Evolutionary conservation across 73 alveolate genomes (phyloP).

Genomic region (Urostyla sp.): DNA sequence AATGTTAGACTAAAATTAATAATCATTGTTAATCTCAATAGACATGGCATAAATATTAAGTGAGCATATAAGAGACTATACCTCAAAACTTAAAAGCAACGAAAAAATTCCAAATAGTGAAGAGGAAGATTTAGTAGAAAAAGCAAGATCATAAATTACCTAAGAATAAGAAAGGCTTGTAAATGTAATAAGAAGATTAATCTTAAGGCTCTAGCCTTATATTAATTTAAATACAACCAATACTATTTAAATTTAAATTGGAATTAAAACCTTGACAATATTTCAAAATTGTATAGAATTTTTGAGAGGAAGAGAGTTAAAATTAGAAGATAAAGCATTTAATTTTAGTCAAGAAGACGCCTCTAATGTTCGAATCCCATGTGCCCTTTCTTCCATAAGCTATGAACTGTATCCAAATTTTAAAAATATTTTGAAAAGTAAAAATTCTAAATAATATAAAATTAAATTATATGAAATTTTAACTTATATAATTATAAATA

Average conservation of each 20-base stretch:
- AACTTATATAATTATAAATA: not conserved
- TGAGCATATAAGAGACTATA: slow-evolving; percentile 16
- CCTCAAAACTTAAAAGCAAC: not conserved
- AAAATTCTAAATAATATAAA: not conserved
- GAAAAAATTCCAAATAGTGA: not conserved
- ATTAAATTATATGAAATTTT: slow-evolving; percentile 1
- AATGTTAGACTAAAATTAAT: not conserved
- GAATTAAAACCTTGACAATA: not conserved
- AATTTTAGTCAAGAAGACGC: slow-evolving; percentile 43
- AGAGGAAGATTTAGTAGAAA: not conserved
- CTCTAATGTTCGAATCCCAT: slow-evolving; percentile 34
- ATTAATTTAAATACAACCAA: slow-evolving; percentile 25
- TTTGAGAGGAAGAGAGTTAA: slow-evolving; percentile 6
- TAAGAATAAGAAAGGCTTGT: not conserved
- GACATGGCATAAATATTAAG: slow-evolving; percentile 13
- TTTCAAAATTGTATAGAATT: not conserved
- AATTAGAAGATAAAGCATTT: not conserved
- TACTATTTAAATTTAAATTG: not conserved
- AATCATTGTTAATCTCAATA: not conserved
- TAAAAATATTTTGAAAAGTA: not conserved
- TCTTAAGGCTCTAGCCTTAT: slow-evolving; percentile 45
- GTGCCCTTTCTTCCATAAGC: slow-evolving; percentile 26
- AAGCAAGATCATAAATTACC: not conserved
- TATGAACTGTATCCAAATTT: slow-evolving; percentile 42
- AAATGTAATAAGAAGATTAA: slow-evolving; percentile 8